Evolutionary conservation across 2,329 filamentous ascomycete genomes (phyloP).

Genomic region (Stagonosporopsis vannaccii): DNA sequence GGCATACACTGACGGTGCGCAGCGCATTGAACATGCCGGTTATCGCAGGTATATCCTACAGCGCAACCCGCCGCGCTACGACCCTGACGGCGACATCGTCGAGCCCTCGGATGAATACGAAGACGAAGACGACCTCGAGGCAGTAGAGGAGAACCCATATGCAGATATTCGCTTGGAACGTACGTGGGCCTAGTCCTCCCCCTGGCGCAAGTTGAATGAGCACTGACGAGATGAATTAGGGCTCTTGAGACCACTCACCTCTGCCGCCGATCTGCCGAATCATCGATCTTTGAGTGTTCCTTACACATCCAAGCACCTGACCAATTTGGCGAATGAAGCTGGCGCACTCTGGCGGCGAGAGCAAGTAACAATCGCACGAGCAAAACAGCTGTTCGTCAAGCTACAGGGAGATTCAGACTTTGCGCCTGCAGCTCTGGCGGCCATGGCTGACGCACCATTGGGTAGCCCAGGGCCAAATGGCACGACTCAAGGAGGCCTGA

Average conservation of each 20-base stretch:
- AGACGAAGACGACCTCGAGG: constrained; percentile 67
- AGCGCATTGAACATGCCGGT: constrained; percentile 78
- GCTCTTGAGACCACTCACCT: constrained; percentile 76
- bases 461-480: constrained; percentile 25
- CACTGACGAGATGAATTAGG: constrained; percentile 54
- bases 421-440: constrained; percentile 63
- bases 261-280: constrained; percentile 74
- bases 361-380: constrained; percentile 73
- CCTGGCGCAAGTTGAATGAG: neutral
- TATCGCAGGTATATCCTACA: constrained; percentile 76
- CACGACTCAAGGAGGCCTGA: constrained; percentile 14
- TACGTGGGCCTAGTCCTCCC: constrained; percentile 50
- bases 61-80: constrained; percentile 74
- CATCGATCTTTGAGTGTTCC: constrained; percentile 78
- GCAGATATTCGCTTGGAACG: constrained; percentile 74
- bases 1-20: constrained; percentile 28
- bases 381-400: constrained; percentile 75
- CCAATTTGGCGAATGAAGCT: constrained; percentile 73
- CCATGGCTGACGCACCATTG: constrained; percentile 51
- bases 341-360: constrained; percentile 77
- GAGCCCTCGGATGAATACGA: constrained; percentile 76
- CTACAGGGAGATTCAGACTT: constrained; percentile 77
- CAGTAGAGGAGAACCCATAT: constrained; percentile 75
- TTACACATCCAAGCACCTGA: constrained; percentile 76
- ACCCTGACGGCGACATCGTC: constrained; percentile 80